Evolutionary conservation across 306 rosid genomes (phyloP), one percentile per base, ranked within the genome.

Genomic region (Astragalus membranaceus): DNA sequence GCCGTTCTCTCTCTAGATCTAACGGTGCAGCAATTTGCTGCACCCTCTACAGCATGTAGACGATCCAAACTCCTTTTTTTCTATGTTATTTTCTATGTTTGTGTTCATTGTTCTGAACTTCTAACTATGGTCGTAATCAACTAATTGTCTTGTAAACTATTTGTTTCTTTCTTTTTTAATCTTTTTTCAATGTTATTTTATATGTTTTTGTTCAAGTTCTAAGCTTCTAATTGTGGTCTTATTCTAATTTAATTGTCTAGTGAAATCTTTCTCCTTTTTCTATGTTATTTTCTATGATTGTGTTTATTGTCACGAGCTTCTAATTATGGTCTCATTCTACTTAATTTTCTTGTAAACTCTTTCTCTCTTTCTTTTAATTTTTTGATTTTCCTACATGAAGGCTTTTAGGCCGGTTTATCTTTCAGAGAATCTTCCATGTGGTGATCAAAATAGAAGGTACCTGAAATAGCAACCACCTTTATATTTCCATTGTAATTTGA

Each of bases 401-500:
- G 72, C 85, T 79, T 42, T 76, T 9, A 83, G 88, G 70, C 73
- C 85, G 33, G 78, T 50, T 81, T 78, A 52, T 68, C 66, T 72
- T 70, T 70, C 91, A 42, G 90, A 84, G 67, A 75, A 73, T 46
- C 56, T 78, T 75, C 84, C 91, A 43, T 73, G 69, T 59, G 75
- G 85, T 74, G 87, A 84, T 68, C 86, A 80, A 67, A 80, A 46
- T 51, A 87, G 77, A 83, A 88, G 97, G 99, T 94, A 85, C 75
- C 64, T 37, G 39, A 11, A 67, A 30, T 8, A 5, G 6, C 17
- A 8, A 10, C n/a, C 53, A 36, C 67, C 33, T 58, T 68, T 43
- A 35, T 39, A 60, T 44, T 73, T 30, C 56, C 47, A 57, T 69
- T 69, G 51, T 17, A 54, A 8, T 61, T 59, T 3, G 35, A 39